Evolutionary conservation across 257 asterid genomes (phyloP).

Genomic region (Gentiana straminea): DNA sequence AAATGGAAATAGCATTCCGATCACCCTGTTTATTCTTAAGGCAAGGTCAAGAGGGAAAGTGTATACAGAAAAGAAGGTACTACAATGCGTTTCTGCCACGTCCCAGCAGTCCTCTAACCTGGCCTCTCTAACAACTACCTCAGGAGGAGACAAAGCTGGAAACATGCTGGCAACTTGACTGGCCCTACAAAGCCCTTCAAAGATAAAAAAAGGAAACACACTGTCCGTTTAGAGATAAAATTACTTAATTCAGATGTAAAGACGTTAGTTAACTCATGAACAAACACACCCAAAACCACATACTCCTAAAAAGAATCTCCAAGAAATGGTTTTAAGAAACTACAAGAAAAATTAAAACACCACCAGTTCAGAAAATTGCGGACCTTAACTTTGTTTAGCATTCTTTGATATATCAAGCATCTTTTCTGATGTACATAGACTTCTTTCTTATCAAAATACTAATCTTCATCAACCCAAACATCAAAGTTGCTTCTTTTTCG

Average conservation of each 20-base stretch:
- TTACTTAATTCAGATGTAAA: neutral
- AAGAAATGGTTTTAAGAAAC: too few species aligned
- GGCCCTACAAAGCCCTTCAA: constrained; percentile 55
- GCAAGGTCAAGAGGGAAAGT: constrained; percentile 85
- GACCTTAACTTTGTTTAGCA: too few species aligned
- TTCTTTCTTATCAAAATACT: too few species aligned
- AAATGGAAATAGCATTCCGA: constrained; percentile 88
- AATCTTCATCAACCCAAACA: too few species aligned
- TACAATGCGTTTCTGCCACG: constrained; percentile 93
- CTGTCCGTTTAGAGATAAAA: neutral
- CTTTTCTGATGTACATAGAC: too few species aligned
- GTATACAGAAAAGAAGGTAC: constrained; percentile 77
- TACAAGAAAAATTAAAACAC: neutral
- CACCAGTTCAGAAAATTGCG: neutral
- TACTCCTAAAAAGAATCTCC: neutral
- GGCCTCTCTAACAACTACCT: constrained; percentile 76
- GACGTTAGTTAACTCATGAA: neutral
- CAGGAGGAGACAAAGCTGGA: constrained; percentile 66
- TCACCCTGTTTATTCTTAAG: constrained; percentile 66
- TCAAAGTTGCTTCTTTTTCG: too few species aligned
- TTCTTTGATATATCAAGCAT: too few species aligned
- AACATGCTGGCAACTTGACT: constrained; percentile 77
- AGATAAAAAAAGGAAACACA: neutral
- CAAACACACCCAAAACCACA: neutral
- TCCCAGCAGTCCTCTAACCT: constrained; percentile 97